These are phyloP conservation scores for Penicillium pancosmium DNA, from an alignment of 495 filamentous ascomycete species.

Conservation along the genomic window DNA sequence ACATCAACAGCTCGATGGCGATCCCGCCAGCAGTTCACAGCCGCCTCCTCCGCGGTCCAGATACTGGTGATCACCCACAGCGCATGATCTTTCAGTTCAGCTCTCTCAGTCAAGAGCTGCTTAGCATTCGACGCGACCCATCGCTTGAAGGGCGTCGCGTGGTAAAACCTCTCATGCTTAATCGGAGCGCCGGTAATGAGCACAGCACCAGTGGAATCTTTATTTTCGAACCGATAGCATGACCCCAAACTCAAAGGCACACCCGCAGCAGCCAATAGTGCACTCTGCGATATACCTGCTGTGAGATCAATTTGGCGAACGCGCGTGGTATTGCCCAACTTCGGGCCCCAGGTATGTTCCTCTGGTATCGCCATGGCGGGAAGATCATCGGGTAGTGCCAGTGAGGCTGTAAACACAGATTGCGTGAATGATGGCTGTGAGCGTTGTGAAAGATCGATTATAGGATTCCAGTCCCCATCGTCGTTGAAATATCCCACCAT, in stretches of 20 bases:
- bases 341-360: slow-evolving; percentile 12
- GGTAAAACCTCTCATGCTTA: slow-evolving; percentile 8
- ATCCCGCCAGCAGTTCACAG: slow-evolving; percentile 12
- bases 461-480: slow-evolving; percentile 5
- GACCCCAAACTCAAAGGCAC: neutral
- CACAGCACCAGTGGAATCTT: neutral
- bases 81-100: slow-evolving; percentile 5
- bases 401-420: neutral
- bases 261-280: neutral
- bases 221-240: slow-evolving; percentile 2
- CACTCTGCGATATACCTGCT: neutral
- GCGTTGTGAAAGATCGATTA: slow-evolving; percentile 3
- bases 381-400: neutral
- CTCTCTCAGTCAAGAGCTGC: neutral
- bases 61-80: slow-evolving; percentile 13
- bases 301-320: neutral
- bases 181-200: slow-evolving; percentile 2
- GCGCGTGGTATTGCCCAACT: neutral
- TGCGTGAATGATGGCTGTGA: neutral
- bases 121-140: slow-evolving; percentile 9
- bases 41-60: slow-evolving; percentile 7
- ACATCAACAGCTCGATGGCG: slow-evolving; percentile 6
- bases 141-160: slow-evolving; percentile 4
- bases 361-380: slow-evolving; percentile 5
- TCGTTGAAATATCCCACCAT: slow-evolving; percentile 9